Percentiles rank a stretch among this genome's conserved stretches.
Evolutionary conservation across 805 yeast species (phyloP).

Genomic region (Saccharomycopsis sp.): DNA sequence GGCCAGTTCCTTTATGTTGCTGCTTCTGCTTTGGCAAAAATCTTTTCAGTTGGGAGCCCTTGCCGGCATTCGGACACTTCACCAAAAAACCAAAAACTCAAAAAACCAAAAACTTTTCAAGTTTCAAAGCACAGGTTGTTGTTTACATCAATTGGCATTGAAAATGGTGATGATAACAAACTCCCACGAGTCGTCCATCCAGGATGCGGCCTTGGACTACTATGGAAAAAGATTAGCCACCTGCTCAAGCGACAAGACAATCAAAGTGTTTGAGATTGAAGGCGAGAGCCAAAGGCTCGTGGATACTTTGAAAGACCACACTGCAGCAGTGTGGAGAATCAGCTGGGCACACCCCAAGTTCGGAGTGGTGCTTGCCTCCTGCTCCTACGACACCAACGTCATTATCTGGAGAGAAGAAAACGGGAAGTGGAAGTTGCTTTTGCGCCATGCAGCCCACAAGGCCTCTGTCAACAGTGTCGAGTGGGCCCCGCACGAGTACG

Average conservation of each 20-base stretch:
- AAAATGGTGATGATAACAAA: constrained; percentile 15
- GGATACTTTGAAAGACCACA: constrained; percentile 87
- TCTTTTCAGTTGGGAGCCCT: too few species aligned
- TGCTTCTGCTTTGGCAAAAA: too few species aligned
- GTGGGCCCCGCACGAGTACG: constrained; percentile 98
- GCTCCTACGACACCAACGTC: constrained; percentile 92
- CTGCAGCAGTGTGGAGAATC: constrained; percentile 98
- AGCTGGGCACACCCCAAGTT: constrained; percentile 99
- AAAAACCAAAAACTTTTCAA: background rate
- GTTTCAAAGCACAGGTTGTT: background rate
- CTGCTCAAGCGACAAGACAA: constrained; percentile 92
- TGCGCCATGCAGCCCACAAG: constrained; percentile 79
- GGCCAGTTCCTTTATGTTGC: too few species aligned
- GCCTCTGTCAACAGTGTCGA: constrained; percentile 90
- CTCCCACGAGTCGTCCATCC: constrained; percentile 29
- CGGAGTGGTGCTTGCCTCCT: constrained; percentile 88
- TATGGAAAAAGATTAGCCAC: constrained; percentile 95
- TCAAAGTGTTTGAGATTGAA: constrained; percentile 85
- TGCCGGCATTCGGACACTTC: too few species aligned
- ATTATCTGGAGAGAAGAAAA: constrained; percentile 92
- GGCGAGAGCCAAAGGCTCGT: constrained; percentile 73
- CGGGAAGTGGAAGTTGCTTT: constrained; percentile 78
- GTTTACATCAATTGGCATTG: background rate
- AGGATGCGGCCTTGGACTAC: constrained; percentile 95
- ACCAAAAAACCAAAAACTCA: too few species aligned